These are phyloP conservation scores for Cladobotryum mycophilum DNA, from an alignment of 2,329 filamentous ascomycete genomes.

Conservation along the genomic window DNA sequence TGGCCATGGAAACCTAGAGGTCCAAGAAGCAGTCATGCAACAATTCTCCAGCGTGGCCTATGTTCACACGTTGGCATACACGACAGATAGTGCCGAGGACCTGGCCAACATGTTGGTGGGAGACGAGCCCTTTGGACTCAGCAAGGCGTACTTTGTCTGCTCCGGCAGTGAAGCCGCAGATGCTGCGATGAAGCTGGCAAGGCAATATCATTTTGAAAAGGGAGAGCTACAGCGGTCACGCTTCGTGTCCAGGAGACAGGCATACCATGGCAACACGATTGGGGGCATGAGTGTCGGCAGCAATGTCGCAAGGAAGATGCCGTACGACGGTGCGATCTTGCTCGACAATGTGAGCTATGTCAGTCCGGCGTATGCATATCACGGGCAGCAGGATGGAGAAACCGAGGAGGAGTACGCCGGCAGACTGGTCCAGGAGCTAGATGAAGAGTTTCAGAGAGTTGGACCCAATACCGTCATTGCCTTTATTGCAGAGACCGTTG, in stretches of 20 bases:
- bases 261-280: constrained; percentile 48
- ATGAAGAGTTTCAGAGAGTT: constrained; percentile 57
- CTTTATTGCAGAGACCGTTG: constrained; percentile 68
- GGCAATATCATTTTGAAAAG: constrained; percentile 42
- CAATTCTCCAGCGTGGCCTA: constrained; percentile 55
- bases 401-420: constrained; percentile 53
- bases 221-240: constrained; percentile 27
- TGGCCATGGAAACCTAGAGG: constrained; percentile 58
- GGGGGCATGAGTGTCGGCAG: constrained; percentile 61
- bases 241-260: constrained; percentile 38
- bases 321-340: constrained; percentile 43
- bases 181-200: constrained; percentile 41
- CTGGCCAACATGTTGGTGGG: constrained; percentile 31
- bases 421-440: constrained; percentile 58
- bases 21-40: constrained; percentile 51
- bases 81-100: constrained; percentile 46
- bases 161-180: constrained; percentile 38
- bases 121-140: constrained; percentile 30
- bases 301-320: constrained; percentile 51
- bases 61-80: constrained; percentile 24
- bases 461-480: constrained; percentile 62
- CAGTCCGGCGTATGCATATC: constrained; percentile 61
- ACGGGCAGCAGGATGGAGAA: constrained; percentile 46
- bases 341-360: constrained; percentile 49
- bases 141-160: constrained; percentile 31